Percentiles rank a stretch among this genome's conserved stretches.
phyloP scores from a whole-genome alignment of 1,284 basidiomycete genomes.

The Boletus sp. region DNA sequence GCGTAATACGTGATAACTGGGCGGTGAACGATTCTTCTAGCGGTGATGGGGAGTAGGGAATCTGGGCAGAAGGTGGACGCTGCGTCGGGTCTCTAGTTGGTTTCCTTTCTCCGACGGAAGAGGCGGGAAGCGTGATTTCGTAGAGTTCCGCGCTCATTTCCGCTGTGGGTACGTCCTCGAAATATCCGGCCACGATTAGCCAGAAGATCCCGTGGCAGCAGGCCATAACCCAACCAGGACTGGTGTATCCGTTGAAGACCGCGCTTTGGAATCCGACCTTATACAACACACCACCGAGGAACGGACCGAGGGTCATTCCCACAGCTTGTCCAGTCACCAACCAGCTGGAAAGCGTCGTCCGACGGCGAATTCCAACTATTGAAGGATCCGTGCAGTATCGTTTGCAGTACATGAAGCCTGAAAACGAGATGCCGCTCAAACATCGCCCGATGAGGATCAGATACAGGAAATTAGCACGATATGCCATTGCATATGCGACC shows the following conservation, averaged over 20 bases:
- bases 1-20: conserved; percentile 22
- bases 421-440: conserved; percentile 43
- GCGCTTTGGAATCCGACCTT: conserved; percentile 49
- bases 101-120: conserved; percentile 9
- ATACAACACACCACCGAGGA: conserved; percentile 59
- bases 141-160: conserved; percentile 13
- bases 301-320: conserved; percentile 64
- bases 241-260: conserved; percentile 61
- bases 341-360: conserved; percentile 62
- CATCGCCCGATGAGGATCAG: conserved; percentile 48
- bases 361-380: conserved; percentile 59
- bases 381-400: conserved; percentile 63
- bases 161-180: conserved; percentile 47
- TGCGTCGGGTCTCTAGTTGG: background rate
- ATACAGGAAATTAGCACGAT: conserved; percentile 43
- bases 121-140: conserved; percentile 1
- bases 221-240: conserved; percentile 67
- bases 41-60: background rate
- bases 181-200: conserved; percentile 40
- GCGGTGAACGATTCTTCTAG: conserved; percentile 13
- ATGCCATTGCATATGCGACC: conserved; percentile 44
- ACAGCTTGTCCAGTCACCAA: conserved; percentile 60
- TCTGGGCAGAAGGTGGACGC: background rate
- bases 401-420: conserved; percentile 51
- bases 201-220: conserved; percentile 52